These are phyloP conservation scores for Candida odintsovae DNA, from an alignment of 805 yeast genomes.

Conservation along the genomic window DNA sequence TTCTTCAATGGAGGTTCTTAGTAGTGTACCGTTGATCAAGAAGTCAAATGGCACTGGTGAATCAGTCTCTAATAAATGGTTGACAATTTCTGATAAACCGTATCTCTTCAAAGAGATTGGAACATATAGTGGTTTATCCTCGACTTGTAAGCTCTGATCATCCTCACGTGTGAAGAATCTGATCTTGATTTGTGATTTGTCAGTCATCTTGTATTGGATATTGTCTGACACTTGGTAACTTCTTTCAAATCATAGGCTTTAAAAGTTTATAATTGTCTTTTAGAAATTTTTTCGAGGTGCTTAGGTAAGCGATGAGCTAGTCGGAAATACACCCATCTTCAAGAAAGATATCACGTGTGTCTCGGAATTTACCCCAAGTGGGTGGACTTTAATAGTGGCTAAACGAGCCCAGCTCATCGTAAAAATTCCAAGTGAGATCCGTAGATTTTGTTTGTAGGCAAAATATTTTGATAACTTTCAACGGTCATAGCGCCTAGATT, in stretches of 20 bases:
- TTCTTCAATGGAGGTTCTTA: constrained; percentile 74
- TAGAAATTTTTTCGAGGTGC: constrained; percentile 4
- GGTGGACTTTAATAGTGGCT: background rate
- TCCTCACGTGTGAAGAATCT: constrained; percentile 83
- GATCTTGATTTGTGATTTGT: constrained; percentile 68
- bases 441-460: background rate
- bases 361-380: background rate
- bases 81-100: constrained; percentile 92
- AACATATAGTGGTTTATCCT: constrained; percentile 80
- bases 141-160: constrained; percentile 66
- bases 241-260: no score
- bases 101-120: constrained; percentile 83
- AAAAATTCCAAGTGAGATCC: background rate
- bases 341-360: constrained; percentile 1
- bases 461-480: background rate
- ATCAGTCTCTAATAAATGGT: constrained; percentile 65
- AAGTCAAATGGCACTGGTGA: constrained; percentile 88
- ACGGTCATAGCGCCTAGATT: background rate
- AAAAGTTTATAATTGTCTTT: constrained; percentile 1
- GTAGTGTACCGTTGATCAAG: constrained; percentile 74
- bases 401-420: background rate
- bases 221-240: no score
- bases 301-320: background rate
- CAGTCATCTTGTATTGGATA: constrained; percentile 8
- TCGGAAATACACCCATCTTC: background rate